These are phyloP conservation scores for Perkinsus olseni DNA, from an alignment of 169 alveolate species.

Conservation along the genomic window DNA sequence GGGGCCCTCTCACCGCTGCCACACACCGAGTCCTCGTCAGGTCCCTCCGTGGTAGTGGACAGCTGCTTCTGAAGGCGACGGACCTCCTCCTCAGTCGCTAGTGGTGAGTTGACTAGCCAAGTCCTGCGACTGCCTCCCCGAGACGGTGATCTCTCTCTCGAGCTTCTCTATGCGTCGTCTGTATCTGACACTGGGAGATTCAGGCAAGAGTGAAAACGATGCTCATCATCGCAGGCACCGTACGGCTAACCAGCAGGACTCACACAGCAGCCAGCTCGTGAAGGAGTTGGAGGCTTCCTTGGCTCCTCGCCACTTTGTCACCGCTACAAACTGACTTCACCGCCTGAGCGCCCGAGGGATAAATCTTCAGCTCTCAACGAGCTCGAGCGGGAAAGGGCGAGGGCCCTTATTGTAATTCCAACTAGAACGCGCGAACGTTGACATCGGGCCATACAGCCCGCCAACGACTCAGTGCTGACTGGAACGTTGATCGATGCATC, in stretches of 20 bases:
- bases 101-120: neutral
- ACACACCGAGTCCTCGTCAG: neutral
- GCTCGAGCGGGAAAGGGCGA: too few relatives aligned
- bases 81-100: neutral
- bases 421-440: too few relatives aligned
- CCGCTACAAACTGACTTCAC: neutral
- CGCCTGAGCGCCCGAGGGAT: neutral
- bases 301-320: neutral
- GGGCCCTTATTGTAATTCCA: too few relatives aligned
- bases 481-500: too few relatives aligned
- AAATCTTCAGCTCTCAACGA: too few relatives aligned
- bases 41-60: neutral
- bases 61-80: neutral
- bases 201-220: too few relatives aligned
- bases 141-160: neutral
- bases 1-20: neutral
- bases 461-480: too few relatives aligned
- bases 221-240: too few relatives aligned
- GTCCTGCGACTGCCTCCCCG: neutral
- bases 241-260: too few relatives aligned
- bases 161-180: neutral
- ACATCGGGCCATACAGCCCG: too few relatives aligned
- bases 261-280: neutral
- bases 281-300: neutral
- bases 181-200: too few relatives aligned